These are phyloP conservation scores for Hypocrella siamensis DNA, from an alignment of 2,329 filamentous ascomycete genomes.

Conservation along the genomic window DNA sequence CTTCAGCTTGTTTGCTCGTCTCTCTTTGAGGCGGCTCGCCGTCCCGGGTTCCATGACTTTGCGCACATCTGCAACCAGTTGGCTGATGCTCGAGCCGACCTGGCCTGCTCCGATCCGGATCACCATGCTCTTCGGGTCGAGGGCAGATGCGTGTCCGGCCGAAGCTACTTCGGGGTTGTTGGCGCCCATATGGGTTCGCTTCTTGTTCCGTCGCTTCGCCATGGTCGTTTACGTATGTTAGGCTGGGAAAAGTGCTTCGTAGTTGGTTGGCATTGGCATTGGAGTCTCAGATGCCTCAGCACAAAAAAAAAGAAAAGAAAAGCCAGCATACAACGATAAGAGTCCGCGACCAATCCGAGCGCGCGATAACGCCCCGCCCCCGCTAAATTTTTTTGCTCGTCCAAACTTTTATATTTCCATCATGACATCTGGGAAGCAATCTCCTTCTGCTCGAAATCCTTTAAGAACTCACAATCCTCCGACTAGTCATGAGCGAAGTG, in stretches of 20 bases:
- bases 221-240: conserved; percentile 28
- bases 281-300: not conserved
- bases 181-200: conserved; percentile 67
- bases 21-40: conserved; percentile 75
- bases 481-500: conserved; percentile 19
- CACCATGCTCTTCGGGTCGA: conserved; percentile 90
- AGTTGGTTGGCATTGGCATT: no score
- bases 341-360: no score
- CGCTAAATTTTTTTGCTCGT: no score
- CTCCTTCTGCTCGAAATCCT: no score
- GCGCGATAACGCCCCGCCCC: no score
- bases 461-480: no score
- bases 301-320: no score
- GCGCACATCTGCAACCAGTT: conserved; percentile 82
- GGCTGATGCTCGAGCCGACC: conserved; percentile 79
- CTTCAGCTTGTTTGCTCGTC: conserved; percentile 71
- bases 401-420: no score
- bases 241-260: no score
- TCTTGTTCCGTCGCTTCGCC: conserved; percentile 73
- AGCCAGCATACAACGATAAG: no score
- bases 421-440: no score
- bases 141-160: conserved; percentile 45
- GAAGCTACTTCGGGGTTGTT: conserved; percentile 41
- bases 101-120: conserved; percentile 92
- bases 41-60: conserved; percentile 94